Conservation (phyloP, 2,329 filamentous ascomycete species). For the Penicillium sp. region DNA sequence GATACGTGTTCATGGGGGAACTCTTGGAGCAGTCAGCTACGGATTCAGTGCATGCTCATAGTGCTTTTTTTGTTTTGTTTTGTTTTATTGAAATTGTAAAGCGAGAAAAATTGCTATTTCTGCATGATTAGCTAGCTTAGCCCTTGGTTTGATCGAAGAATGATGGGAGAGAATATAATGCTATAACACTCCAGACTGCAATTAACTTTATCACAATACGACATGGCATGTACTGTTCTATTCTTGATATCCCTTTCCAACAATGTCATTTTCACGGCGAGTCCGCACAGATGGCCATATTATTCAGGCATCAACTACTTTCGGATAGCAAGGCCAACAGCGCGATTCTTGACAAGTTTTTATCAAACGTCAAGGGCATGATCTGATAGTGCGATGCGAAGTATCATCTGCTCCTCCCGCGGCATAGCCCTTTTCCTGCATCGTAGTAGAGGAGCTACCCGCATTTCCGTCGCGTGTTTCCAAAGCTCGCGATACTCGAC, state of each 20-base stretch:
- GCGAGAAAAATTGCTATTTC: neutral
- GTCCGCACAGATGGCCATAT: neutral
- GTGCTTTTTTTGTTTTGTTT: neutral
- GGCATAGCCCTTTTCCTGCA: neutral
- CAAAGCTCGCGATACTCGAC: slow-evolving; percentile 10
- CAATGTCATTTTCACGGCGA: neutral
- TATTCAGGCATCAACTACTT: neutral
- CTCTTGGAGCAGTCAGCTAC: slow-evolving; percentile 13
- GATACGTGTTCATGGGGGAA: slow-evolving; percentile 20
- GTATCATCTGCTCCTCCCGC: slow-evolving; percentile 8
- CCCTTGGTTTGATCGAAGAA: neutral
- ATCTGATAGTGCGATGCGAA: slow-evolving; percentile 28
- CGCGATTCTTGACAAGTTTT: neutral
- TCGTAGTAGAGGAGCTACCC: neutral
- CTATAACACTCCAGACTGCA: too few species aligned
- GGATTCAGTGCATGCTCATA: neutral
- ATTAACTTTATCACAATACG: neutral
- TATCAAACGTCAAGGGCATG: neutral
- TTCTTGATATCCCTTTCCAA: neutral
- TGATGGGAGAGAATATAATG: neutral
- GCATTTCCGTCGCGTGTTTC: neutral
- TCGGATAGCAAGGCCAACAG: neutral
- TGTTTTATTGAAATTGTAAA: neutral
- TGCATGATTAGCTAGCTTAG: neutral
- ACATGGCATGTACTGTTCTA: neutral